These are phyloP conservation scores for Adansonia digitata DNA, from an alignment of 345 rosid genomes.

Conservation along the genomic window DNA sequence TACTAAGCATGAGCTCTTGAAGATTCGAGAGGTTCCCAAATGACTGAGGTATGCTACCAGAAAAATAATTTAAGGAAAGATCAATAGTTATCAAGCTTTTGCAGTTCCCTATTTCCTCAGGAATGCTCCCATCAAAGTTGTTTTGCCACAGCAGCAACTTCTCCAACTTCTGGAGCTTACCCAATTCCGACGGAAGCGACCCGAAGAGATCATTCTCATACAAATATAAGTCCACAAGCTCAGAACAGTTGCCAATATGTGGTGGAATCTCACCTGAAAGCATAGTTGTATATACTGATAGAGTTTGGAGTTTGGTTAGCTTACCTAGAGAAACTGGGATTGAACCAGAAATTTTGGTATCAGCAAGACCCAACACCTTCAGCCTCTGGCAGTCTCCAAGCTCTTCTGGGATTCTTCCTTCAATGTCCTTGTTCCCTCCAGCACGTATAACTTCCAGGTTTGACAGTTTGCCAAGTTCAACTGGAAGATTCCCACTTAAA, in stretches of 20 bases:
- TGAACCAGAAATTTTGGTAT: constrained; percentile 65
- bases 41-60: constrained; percentile 64
- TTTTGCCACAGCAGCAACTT: constrained; percentile 74
- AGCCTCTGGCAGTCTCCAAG: constrained; percentile 62
- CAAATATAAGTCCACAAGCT: constrained; percentile 57
- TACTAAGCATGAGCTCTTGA: constrained; percentile 77
- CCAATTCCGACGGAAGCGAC: constrained; percentile 54
- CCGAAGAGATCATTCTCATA: constrained; percentile 75
- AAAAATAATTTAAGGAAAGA: constrained; percentile 69
- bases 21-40: constrained; percentile 64
- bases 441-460: constrained; percentile 54
- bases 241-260: constrained; percentile 66
- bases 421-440: constrained; percentile 72
- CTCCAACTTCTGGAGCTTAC: constrained; percentile 49
- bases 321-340: constrained; percentile 66
- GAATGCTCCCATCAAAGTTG: constrained; percentile 58
- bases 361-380: constrained; percentile 66
- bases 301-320: constrained; percentile 55
- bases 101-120: constrained; percentile 73
- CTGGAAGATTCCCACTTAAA: constrained; percentile 54
- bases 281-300: constrained; percentile 59
- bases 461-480: constrained; percentile 52
- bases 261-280: constrained; percentile 70
- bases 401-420: constrained; percentile 66
- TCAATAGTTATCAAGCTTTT: constrained; percentile 56